Evolutionary conservation across 2,329 filamentous ascomycete species (phyloP).

Genomic region (Keithomyces neogunnii): DNA sequence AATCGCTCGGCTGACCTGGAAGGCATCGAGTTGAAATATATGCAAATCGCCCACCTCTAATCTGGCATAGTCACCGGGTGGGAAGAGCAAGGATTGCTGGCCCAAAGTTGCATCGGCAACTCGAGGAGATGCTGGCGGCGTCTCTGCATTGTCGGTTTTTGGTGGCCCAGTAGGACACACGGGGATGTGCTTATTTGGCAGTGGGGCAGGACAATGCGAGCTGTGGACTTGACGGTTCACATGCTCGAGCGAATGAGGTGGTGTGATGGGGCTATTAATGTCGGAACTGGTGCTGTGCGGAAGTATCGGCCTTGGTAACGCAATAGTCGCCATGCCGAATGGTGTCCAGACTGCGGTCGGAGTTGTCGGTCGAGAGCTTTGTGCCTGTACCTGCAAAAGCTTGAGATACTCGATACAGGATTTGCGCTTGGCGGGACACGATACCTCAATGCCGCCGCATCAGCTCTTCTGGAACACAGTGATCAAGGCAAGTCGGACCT

Average conservation of each 20-base stretch:
- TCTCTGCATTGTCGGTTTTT: slow-evolving; percentile 42
- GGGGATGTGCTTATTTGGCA: slow-evolving; percentile 89
- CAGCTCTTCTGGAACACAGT: not conserved
- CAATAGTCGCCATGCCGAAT: slow-evolving; percentile 43
- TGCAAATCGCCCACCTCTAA: slow-evolving; percentile 44
- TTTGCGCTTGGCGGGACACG: not conserved
- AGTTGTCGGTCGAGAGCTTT: not conserved
- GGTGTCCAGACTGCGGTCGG: not conserved
- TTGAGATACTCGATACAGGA: not conserved
- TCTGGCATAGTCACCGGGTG: slow-evolving; percentile 55
- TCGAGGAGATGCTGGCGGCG: slow-evolving; percentile 58
- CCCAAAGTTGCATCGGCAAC: slow-evolving; percentile 40
- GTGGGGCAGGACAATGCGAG: slow-evolving; percentile 28
- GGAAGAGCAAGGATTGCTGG: slow-evolving; percentile 64
- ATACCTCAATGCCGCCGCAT: not conserved
- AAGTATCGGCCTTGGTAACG: slow-evolving; percentile 39
- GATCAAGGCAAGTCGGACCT: not conserved
- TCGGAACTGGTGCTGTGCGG: slow-evolving; percentile 35
- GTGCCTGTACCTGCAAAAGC: not conserved
- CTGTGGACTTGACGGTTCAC: slow-evolving; percentile 13
- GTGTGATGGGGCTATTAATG: slow-evolving; percentile 27
- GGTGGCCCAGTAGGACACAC: slow-evolving; percentile 74
- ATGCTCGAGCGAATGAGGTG: slow-evolving; percentile 31
- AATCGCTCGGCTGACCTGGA: slow-evolving; percentile 61
- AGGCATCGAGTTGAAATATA: slow-evolving; percentile 66